Conservation (phyloP, 2,329 filamentous ascomycete genomes). For the Venturiaceae sp. region DNA sequence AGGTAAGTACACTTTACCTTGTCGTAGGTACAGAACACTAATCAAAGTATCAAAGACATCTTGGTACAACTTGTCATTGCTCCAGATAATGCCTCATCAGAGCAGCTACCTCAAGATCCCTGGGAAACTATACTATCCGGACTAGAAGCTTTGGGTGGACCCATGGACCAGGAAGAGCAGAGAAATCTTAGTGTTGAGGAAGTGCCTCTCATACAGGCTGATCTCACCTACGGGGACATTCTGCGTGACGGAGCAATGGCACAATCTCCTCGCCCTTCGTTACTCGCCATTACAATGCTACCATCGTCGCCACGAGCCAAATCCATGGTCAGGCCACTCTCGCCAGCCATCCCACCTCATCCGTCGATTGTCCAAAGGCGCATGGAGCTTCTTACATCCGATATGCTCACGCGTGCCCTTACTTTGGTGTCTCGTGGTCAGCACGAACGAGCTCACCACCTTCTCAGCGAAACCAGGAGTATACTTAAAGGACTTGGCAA, state of each 20-base stretch:
- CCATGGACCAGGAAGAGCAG: constrained; percentile 77
- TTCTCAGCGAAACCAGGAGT: constrained; percentile 85
- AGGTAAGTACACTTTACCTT: constrained; percentile 24
- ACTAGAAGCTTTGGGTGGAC: constrained; percentile 82
- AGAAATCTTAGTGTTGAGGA: constrained; percentile 83
- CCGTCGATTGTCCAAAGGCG: constrained; percentile 90
- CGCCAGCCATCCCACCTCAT: constrained; percentile 85
- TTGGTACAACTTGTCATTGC: constrained; percentile 89
- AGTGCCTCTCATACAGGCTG: constrained; percentile 87
- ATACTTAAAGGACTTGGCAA: constrained; percentile 95
- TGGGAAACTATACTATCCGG: constrained; percentile 98
- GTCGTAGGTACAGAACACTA: neutral
- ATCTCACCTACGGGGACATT: constrained; percentile 88
- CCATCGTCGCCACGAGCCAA: constrained; percentile 60
- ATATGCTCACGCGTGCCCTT: constrained; percentile 90
- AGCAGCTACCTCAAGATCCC: constrained; percentile 81
- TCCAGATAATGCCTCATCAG: constrained; percentile 72
- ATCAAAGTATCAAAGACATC: constrained; percentile 50
- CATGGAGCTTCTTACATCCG: constrained; percentile 95
- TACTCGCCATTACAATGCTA: constrained; percentile 92
- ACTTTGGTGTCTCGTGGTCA: constrained; percentile 86
- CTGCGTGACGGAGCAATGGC: constrained; percentile 78
- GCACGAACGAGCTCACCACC: constrained; percentile 85
- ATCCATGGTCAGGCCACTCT: constrained; percentile 37
- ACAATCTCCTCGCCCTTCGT: constrained; percentile 78